Percentiles rank a stretch among this genome's conserved stretches.
Evolutionary conservation across 306 rosid species (phyloP).

Genomic region (Dalbergia cochinchinensis): DNA sequence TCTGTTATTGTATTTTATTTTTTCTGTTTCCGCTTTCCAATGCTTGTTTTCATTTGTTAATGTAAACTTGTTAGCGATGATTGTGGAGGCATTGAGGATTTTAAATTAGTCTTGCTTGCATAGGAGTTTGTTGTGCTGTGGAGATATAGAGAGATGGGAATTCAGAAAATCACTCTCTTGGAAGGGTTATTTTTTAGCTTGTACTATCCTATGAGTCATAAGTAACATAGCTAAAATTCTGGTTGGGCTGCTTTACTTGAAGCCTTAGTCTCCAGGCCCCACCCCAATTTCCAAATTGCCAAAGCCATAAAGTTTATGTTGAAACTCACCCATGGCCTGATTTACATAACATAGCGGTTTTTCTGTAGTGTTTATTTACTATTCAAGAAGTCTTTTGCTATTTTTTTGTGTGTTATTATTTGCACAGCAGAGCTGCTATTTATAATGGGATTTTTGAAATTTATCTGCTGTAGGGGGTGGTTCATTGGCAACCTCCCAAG

Average conservation of each 20-base stretch:
- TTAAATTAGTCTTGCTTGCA: too few species aligned
- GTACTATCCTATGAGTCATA: too few species aligned
- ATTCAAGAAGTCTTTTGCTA: neutral
- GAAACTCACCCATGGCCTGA: neutral
- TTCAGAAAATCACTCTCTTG: too few species aligned
- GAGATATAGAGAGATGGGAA: too few species aligned
- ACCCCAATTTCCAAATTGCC: neutral
- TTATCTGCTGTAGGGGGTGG: constrained; percentile 76
- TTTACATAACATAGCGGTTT: neutral
- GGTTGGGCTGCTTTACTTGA: neutral
- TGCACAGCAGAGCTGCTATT: neutral
- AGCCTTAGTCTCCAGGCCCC: neutral
- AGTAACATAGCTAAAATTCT: neutral
- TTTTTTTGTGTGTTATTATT: neutral
- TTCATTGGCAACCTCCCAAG: constrained; percentile 94
- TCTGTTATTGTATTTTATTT: too few species aligned
- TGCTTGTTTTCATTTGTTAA: too few species aligned
- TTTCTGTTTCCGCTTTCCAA: too few species aligned
- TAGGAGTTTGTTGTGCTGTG: too few species aligned
- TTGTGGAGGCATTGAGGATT: too few species aligned
- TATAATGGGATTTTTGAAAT: constrained; percentile 32
- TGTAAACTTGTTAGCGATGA: too few species aligned
- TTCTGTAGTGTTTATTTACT: neutral
- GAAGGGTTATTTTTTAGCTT: too few species aligned
- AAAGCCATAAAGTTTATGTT: neutral